A percentile compares a stretch with the other conserved stretches of the same genome.
Conservation (phyloP, 2,329 filamentous ascomycete genomes). For the Ambrosiella xylebori region DNA sequence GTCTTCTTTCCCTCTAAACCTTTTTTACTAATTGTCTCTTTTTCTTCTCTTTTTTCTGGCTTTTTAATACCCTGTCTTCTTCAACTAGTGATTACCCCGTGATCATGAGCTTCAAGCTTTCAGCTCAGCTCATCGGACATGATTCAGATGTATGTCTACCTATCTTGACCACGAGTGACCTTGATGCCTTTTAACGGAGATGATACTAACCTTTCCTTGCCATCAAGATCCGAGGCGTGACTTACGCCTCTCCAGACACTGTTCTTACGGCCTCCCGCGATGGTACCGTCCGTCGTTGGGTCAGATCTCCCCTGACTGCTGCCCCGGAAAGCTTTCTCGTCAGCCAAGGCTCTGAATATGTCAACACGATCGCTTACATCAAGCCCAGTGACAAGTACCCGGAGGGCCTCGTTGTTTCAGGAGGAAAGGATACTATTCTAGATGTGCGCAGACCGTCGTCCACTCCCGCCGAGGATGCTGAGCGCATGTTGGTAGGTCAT, state of each 20-base stretch:
- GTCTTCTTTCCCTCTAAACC: no score
- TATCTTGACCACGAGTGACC: neutral
- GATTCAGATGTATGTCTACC: constrained; percentile 62
- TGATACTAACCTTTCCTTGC: neutral
- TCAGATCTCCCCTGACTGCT: constrained; percentile 36
- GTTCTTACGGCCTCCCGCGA: constrained; percentile 82
- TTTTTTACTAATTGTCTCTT: neutral
- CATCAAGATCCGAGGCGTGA: constrained; percentile 64
- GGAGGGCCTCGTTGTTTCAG: constrained; percentile 69
- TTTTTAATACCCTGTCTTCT: neutral
- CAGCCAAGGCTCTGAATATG: constrained; percentile 65
- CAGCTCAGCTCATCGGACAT: constrained; percentile 74
- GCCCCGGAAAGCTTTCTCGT: constrained; percentile 60
- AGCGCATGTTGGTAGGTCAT: constrained; percentile 75
- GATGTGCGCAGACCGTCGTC: constrained; percentile 64
- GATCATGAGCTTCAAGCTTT: constrained; percentile 60
- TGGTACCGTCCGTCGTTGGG: constrained; percentile 78
- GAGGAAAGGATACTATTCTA: constrained; percentile 82
- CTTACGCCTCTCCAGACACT: constrained; percentile 54
- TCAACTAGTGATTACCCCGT: neutral
- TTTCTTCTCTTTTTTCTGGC: neutral
- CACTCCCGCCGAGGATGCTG: constrained; percentile 55
- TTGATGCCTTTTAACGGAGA: neutral
- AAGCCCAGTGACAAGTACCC: constrained; percentile 51
- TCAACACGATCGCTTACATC: constrained; percentile 70